Evolutionary conservation across 108 stramenopile species (phyloP).

Genomic region (Fragilaria crotonensis): DNA sequence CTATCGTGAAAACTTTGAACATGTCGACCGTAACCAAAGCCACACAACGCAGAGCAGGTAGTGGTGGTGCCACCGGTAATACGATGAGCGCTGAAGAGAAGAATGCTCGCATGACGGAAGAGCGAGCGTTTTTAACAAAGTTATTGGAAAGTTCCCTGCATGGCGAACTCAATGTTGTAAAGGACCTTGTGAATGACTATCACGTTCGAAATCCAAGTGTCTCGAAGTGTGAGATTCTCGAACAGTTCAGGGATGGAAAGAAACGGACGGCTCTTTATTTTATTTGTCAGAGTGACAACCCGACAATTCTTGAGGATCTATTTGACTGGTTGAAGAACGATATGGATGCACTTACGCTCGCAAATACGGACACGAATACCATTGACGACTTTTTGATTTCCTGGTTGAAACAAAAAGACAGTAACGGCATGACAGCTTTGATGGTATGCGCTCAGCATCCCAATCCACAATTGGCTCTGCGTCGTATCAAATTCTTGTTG

Average conservation of each 20-base stretch:
- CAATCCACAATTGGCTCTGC: neutral
- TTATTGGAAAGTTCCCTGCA: slow-evolving; percentile 11
- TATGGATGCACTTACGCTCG: no score
- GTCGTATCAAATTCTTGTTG: slow-evolving; percentile 5
- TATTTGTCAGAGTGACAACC: slow-evolving; percentile 18
- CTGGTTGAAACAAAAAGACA: slow-evolving; percentile 19
- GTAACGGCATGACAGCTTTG: slow-evolving; percentile 26
- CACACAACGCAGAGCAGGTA: no score
- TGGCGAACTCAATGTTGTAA: neutral
- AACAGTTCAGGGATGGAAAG: slow-evolving; percentile 18
- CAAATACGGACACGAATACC: no score
- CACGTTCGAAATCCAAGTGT: slow-evolving; percentile 6
- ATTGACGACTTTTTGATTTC: neutral
- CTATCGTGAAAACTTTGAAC: no score
- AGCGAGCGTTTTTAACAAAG: slow-evolving; percentile 17
- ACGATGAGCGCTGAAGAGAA: no score
- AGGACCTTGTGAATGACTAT: slow-evolving; percentile 1
- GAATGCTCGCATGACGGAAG: no score
- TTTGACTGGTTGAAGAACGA: slow-evolving; percentile 8
- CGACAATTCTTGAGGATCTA: slow-evolving; percentile 4
- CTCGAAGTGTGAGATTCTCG: slow-evolving; percentile 2
- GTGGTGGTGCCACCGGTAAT: no score
- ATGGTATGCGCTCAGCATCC: slow-evolving; percentile 20
- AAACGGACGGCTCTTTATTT: slow-evolving; percentile 24
- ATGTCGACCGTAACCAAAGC: no score